Evolutionary conservation across 768 basidiomycete species (phyloP), one percentile per base, ranked within the genome.

Genomic region (Pleurotus pulmonarius): DNA sequence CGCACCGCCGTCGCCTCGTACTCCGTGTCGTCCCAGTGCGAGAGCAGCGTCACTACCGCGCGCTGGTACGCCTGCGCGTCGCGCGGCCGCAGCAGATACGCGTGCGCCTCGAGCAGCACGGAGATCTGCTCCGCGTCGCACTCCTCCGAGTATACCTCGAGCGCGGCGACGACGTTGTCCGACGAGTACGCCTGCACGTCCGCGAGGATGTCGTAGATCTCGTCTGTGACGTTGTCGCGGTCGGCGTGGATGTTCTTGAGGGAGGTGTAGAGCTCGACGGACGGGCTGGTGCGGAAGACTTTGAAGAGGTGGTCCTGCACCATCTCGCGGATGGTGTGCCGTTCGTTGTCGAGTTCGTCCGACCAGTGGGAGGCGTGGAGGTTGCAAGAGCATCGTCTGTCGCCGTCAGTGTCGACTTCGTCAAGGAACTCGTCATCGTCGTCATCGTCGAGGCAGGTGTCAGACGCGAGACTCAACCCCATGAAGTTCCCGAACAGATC

Each of bases 21-120:
- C 4, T 60, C 40, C 3, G 34, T 37, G 16, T 16, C n/a, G 34
- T 49, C 3, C 60, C 58, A 12, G 64, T 63, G 0, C 73, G 8
- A 41, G 51, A 60, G 62, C 47, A 86, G 67, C 40, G 72, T 57
- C 13, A 70, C 58, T 7, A 78, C 75, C 0, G 82, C 81, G 13
- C 63, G 58, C 56, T 83, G 84, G 16, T 85, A 65, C 0, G 73
- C 66, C 1, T 63, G 29, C 3, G 77, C 69, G 49, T 88, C 85
- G 12, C 82, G 79, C 1, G 86, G 78, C 3, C 85, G 84, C n/a
- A 88, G 72, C 44, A 88, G 80, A 51, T 84, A 74, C 1, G 71
- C 66, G 61, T 87, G 70, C 0, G 69, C 56, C 16, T 73, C 64
- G 49, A 88, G 77, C 8, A 86, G 74, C 0, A 56, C 37, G 41